Percentiles rank a stretch among this genome's conserved stretches.
Conservation (phyloP, 768 basidiomycete genomes). For the Russula compacta region DNA sequence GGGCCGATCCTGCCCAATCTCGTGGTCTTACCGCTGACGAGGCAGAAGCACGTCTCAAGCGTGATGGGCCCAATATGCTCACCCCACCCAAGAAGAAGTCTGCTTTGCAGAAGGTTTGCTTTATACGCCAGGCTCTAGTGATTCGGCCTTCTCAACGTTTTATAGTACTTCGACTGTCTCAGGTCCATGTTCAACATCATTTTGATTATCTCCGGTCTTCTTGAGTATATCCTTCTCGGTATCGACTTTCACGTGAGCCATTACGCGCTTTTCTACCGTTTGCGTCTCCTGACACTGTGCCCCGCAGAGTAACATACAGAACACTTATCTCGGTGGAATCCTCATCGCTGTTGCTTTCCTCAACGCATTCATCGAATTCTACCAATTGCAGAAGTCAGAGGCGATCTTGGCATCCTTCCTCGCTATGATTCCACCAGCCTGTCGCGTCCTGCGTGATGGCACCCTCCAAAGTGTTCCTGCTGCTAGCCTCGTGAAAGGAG, state of each 20-base stretch:
- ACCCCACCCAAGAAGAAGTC: constrained; percentile 63
- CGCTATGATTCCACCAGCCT: constrained; percentile 65
- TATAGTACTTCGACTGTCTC: constrained; percentile 54
- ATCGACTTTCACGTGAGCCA: constrained; percentile 45
- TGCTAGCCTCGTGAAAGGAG: constrained; percentile 55
- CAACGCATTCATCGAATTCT: constrained; percentile 63
- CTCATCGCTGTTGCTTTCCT: constrained; percentile 58
- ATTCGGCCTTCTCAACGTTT: not conserved
- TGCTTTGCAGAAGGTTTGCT: constrained; percentile 48
- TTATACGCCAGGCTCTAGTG: not conserved
- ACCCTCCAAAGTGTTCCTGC: constrained; percentile 48
- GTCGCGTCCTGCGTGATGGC: constrained; percentile 52
- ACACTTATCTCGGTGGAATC: constrained; percentile 63
- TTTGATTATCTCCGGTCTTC: constrained; percentile 53
- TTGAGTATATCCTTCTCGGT: constrained; percentile 57
- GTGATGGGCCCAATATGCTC: constrained; percentile 52
- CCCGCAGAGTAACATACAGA: constrained; percentile 45
- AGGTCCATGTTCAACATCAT: constrained; percentile 57
- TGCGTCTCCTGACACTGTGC: constrained; percentile 4
- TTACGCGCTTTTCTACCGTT: not conserved
- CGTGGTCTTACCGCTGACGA: constrained; percentile 44
- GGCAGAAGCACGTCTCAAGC: constrained; percentile 43
- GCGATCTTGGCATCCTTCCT: constrained; percentile 64
- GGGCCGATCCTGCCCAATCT: constrained; percentile 42
- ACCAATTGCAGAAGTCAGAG: constrained; percentile 64